These are phyloP conservation scores for Cladosporium sp. DNA, from an alignment of 2,329 filamentous ascomycete species.

Conservation along the genomic window DNA sequence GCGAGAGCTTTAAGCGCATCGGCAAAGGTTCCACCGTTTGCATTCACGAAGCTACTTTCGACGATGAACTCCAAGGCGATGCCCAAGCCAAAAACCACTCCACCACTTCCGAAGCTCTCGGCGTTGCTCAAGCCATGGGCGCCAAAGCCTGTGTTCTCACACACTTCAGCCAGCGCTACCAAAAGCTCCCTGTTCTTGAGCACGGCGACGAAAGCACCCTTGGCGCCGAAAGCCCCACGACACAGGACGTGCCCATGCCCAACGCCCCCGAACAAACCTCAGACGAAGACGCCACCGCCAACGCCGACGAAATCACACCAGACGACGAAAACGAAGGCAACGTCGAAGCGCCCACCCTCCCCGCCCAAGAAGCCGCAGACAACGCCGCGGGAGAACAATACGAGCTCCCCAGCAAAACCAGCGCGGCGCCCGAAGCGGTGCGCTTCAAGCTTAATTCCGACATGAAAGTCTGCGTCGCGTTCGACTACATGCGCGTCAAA, in stretches of 20 bases:
- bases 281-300: constrained; percentile 19
- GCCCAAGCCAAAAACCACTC: constrained; percentile 85
- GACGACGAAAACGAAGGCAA: not conserved
- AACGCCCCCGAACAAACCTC: constrained; percentile 10
- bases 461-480: constrained; percentile 66
- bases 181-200: constrained; percentile 60
- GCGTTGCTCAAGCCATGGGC: constrained; percentile 70
- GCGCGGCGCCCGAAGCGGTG: constrained; percentile 20
- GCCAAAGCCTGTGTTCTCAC: constrained; percentile 79
- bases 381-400: constrained; percentile 18
- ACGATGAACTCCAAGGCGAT: constrained; percentile 73
- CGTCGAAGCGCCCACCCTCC: constrained; percentile 23
- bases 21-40: constrained; percentile 74
- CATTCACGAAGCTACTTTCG: constrained; percentile 94
- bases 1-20: constrained; percentile 60
- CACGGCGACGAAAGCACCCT: constrained; percentile 24
- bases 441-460: constrained; percentile 41
- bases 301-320: not conserved
- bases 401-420: constrained; percentile 18
- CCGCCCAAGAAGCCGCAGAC: constrained; percentile 17
- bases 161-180: constrained; percentile 93
- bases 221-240: constrained; percentile 13
- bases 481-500: constrained; percentile 72
- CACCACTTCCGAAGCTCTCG: constrained; percentile 80
- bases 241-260: constrained; percentile 22